Evolutionary conservation across 768 basidiomycete species (phyloP).

Genomic region (Collybia mongolica): DNA sequence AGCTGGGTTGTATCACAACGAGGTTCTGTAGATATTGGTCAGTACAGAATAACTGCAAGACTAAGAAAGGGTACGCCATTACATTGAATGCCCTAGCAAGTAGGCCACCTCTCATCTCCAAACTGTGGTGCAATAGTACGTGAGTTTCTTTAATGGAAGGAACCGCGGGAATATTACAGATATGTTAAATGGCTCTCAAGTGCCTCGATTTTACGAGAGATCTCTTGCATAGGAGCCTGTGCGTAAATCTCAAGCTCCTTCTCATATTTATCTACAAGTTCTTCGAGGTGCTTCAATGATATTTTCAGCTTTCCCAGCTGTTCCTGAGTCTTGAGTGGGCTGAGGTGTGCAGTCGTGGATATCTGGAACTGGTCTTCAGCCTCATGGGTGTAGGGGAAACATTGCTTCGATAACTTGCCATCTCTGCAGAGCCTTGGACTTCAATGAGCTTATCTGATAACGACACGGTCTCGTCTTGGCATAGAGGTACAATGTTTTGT

Average conservation of each 20-base stretch:
- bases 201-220: too few species aligned
- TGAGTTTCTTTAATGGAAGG: too few species aligned
- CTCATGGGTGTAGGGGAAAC: neutral
- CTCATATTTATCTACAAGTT: neutral
- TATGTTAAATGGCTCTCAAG: too few species aligned
- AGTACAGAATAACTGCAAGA: too few species aligned
- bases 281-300: neutral
- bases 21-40: too few species aligned
- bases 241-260: neutral
- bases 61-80: too few species aligned
- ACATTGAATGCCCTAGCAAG: too few species aligned
- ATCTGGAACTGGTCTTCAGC: neutral
- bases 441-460: slow-evolving; percentile 3
- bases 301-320: neutral
- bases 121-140: too few species aligned
- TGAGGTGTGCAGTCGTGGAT: neutral
- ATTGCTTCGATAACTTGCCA: neutral
- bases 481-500: slow-evolving; percentile 3
- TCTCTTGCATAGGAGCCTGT: neutral
- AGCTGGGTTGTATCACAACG: too few species aligned
- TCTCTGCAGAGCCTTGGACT: slow-evolving; percentile 5
- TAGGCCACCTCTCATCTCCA: too few species aligned
- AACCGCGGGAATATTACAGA: too few species aligned
- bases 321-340: neutral
- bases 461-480: neutral